Percentiles rank a stretch among this genome's conserved stretches.
phyloP scores from a whole-genome alignment of 2,329 filamentous ascomycete genomes.

The Scopulariopsis brevicaulis region DNA sequence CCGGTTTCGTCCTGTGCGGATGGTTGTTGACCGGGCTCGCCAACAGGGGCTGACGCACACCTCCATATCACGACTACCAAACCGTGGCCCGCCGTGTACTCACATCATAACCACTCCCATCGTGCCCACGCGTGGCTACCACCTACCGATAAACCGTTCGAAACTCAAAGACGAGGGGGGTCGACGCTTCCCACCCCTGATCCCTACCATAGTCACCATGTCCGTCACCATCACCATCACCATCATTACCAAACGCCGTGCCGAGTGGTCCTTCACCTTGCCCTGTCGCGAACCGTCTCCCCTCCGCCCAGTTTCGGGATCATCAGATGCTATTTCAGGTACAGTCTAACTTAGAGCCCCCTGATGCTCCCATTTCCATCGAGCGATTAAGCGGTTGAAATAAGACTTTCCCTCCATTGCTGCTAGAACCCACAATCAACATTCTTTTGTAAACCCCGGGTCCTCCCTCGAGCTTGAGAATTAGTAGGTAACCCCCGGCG shows the following conservation, averaged over 20 bases:
- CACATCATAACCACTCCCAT: not conserved
- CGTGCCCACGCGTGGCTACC: not conserved
- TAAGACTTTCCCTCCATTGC: not conserved
- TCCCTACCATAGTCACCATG: not conserved
- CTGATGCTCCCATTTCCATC: not conserved
- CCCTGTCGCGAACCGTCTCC: not conserved
- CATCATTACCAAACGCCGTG: not conserved
- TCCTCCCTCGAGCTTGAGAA: not conserved
- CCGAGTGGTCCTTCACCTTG: not conserved
- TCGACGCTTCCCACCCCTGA: not conserved
- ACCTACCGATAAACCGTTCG: not conserved
- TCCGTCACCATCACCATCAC: not conserved
- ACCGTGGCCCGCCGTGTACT: not conserved
- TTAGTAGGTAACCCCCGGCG: not conserved
- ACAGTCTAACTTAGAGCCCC: not conserved
- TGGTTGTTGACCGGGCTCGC: not conserved
- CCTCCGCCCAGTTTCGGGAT: not conserved
- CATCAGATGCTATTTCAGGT: slow-evolving; percentile 3
- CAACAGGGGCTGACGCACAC: not conserved
- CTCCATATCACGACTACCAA: not conserved
- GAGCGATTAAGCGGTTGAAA: not conserved
- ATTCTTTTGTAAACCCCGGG: not conserved
- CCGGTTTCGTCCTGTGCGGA: not conserved
- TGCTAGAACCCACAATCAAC: not conserved
- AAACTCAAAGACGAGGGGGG: not conserved